These are phyloP conservation scores for Auricularia auricula-judae DNA, from an alignment of 768 basidiomycete genomes.

Conservation along the genomic window DNA sequence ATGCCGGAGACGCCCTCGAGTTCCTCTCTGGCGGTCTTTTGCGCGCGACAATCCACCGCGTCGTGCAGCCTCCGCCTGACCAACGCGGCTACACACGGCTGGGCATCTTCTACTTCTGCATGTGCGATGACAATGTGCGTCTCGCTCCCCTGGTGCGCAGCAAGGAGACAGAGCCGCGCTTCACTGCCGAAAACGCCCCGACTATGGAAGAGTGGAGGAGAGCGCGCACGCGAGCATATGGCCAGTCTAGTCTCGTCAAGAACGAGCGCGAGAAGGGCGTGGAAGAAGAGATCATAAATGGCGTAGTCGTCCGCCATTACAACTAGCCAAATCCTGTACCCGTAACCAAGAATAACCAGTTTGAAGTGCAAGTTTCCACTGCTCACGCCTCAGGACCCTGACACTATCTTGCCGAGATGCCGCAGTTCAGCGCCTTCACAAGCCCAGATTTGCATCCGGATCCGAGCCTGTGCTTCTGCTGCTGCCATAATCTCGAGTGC, in stretches of 20 bases:
- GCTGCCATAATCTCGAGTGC: no score
- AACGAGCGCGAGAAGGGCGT: constrained; percentile 26
- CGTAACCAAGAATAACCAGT: no score
- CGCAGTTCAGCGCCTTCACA: neutral
- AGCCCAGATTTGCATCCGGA: no score
- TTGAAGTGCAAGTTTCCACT: neutral
- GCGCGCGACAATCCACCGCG: constrained; percentile 48
- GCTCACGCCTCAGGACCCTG: neutral
- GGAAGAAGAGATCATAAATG: constrained; percentile 45
- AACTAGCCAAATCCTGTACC: constrained; percentile 21
- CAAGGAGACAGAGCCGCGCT: constrained; percentile 28
- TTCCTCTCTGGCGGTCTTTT: constrained; percentile 54
- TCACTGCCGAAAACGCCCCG: constrained; percentile 31
- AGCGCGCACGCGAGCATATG: constrained; percentile 41
- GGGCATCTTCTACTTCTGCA: constrained; percentile 48
- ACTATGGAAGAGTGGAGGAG: constrained; percentile 44
- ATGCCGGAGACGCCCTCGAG: constrained; percentile 48
- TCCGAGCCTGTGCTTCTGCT: no score
- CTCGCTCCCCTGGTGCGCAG: constrained; percentile 33
- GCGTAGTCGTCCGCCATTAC: constrained; percentile 46
- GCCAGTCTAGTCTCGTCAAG: constrained; percentile 32
- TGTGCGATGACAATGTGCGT: constrained; percentile 38
- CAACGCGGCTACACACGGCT: constrained; percentile 39
- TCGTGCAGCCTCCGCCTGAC: constrained; percentile 46
- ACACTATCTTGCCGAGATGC: neutral